Evolutionary conservation across 768 basidiomycete genomes (phyloP), one percentile per base, ranked within the genome.

Genomic region (Agaricus sinodeliciosus): DNA sequence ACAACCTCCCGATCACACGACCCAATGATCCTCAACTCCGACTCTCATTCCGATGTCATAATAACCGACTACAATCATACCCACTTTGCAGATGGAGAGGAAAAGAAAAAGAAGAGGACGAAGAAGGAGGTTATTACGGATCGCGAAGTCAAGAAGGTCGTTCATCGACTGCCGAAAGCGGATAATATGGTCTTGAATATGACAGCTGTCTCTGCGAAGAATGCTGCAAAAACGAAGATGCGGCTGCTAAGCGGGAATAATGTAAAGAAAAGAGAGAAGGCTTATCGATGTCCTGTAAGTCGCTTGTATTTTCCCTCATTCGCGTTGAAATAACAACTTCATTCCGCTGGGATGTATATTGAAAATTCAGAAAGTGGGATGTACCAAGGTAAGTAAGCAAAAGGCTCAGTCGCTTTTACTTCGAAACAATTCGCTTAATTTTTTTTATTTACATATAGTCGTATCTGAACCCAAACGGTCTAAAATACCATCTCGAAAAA

Each of bases 401-500:
- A 8, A 19, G 3, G 3, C 22, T 22, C 3, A 3, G 1, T 22
- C 22, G 22, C 22, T 22, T 49, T 44, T 42, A 34, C 52, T 22
- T 45, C 16, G 4, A 9, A 40, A 37, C 18, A 16, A 13, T 40
- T n/a, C 6, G 22, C 22, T 22, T 3, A 22, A 22, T 22, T 41
- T 54, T 9, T 44, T 36, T 13, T 42, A n/a, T 34, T 31, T 7
- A 16, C 36, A 22, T 13, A 37, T 16, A 83, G 76, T 66, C 76
- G 26, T 86, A 86, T 59, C 73, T 83, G 39, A 84, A 82, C 63
- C 75, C 81, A 7, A 85, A 84, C 57, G 84, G 85, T 9, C 68
- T 85, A 43, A 82, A 82, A 62, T 84, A 86, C 59, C 84, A 85
- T 58, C 65, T 81, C 47, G 79, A 82, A 59, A 84, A 81, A 60